These are phyloP conservation scores for Pythium utonaiense DNA, from an alignment of 352 stramenopile genomes.

Conservation along the genomic window DNA sequence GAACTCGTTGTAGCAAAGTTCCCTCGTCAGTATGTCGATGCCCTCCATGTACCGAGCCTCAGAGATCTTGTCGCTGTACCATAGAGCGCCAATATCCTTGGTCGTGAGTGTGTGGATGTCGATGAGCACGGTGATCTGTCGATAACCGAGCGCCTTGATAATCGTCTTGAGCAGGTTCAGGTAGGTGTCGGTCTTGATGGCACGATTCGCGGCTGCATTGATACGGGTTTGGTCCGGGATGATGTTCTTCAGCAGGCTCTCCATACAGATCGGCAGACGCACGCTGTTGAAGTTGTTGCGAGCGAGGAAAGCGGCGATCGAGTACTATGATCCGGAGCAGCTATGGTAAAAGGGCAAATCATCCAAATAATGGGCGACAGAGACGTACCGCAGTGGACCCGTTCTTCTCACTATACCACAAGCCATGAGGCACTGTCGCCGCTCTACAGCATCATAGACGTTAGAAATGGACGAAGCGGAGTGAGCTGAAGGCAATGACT, in stretches of 20 bases:
- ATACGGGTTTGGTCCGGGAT: slow-evolving; percentile 31
- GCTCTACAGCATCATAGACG: neutral
- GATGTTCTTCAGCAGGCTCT: slow-evolving; percentile 22
- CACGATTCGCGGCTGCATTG: slow-evolving; percentile 48
- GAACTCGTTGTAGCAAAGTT: slow-evolving; percentile 49
- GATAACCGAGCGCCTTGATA: slow-evolving; percentile 33
- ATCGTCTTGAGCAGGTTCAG: slow-evolving; percentile 37
- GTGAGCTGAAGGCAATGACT: neutral
- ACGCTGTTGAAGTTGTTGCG: slow-evolving; percentile 80
- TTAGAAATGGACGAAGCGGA: too few relatives aligned
- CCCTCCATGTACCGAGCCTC: slow-evolving; percentile 27
- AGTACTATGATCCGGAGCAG: slow-evolving; percentile 29
- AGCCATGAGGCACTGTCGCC: slow-evolving; percentile 24
- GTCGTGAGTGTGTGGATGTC: slow-evolving; percentile 36
- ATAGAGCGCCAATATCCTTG: slow-evolving; percentile 26
- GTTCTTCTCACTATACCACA: slow-evolving; percentile 54
- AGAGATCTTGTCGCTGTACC: slow-evolving; percentile 33
- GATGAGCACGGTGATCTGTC: slow-evolving; percentile 42
- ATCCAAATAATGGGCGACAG: too few relatives aligned
- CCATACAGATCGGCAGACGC: slow-evolving; percentile 58
- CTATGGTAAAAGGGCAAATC: too few relatives aligned
- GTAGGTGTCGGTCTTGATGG: slow-evolving; percentile 40
- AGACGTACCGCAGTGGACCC: slow-evolving; percentile 43
- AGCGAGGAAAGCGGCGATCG: slow-evolving; percentile 59
- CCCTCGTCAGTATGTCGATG: slow-evolving; percentile 34